These are phyloP conservation scores for Mycosarcoma maydis DNA, from an alignment of 1,284 basidiomycete genomes.

Conservation along the genomic window DNA sequence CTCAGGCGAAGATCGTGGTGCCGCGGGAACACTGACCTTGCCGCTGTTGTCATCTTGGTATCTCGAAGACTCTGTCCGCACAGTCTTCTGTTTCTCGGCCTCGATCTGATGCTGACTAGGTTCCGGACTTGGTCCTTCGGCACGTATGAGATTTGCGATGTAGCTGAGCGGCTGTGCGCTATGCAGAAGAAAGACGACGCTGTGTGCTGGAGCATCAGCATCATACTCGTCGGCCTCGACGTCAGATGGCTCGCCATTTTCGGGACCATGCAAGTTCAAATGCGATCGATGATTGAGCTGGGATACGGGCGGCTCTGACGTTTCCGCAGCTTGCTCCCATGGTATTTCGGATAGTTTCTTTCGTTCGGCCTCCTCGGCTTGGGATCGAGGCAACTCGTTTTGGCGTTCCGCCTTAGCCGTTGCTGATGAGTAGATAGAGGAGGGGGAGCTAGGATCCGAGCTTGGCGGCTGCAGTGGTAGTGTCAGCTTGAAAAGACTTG, in stretches of 20 bases:
- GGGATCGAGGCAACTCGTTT: not conserved
- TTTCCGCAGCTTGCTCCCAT: slow-evolving; percentile 45
- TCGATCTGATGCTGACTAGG: slow-evolving; percentile 30
- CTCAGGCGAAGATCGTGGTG: slow-evolving; percentile 27
- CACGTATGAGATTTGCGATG: slow-evolving; percentile 53
- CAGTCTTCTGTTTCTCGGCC: not conserved
- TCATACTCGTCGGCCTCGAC: slow-evolving; percentile 51
- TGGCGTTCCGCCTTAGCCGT: slow-evolving; percentile 22
- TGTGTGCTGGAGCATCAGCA: slow-evolving; percentile 53
- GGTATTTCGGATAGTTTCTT: slow-evolving; percentile 21
- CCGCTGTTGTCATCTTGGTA: slow-evolving; percentile 7
- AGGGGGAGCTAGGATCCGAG: slow-evolving; percentile 21
- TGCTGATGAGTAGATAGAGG: slow-evolving; percentile 36
- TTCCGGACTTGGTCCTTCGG: slow-evolving; percentile 55
- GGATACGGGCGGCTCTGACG: slow-evolving; percentile 35
- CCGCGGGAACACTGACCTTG: slow-evolving; percentile 16
- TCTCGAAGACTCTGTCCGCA: not conserved
- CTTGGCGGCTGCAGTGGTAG: slow-evolving; percentile 44
- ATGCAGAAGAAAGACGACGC: slow-evolving; percentile 58
- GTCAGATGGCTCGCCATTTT: slow-evolving; percentile 48
- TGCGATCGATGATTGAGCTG: slow-evolving; percentile 40
- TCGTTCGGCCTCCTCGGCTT: slow-evolving; percentile 15
- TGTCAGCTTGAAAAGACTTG: slow-evolving; percentile 59
- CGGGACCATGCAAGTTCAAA: slow-evolving; percentile 38
- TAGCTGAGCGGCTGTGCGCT: slow-evolving; percentile 58